phyloP scores from a whole-genome alignment of 345 rosid species.

The Zanthoxylum bungeanum region DNA sequence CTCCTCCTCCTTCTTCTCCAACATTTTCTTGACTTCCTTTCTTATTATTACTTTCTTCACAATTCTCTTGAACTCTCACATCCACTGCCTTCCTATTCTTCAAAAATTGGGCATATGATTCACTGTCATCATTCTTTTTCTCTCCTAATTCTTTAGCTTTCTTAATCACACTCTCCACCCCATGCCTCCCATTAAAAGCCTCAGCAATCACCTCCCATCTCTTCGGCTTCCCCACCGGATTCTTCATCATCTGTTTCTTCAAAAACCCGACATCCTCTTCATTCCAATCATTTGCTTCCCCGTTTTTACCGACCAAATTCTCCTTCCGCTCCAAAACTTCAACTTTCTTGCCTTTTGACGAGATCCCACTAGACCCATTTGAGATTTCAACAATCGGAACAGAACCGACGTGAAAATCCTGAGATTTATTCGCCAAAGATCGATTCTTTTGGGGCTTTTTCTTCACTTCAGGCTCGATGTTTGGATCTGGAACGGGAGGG shows the following conservation, averaged over 20 bases:
- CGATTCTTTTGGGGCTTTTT: slow-evolving; percentile 35
- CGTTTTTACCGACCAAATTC: slow-evolving; percentile 27
- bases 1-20: slow-evolving; percentile 21
- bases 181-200: slow-evolving; percentile 66
- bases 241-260: slow-evolving; percentile 77
- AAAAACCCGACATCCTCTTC: slow-evolving; percentile 63
- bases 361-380: slow-evolving; percentile 13
- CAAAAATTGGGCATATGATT: slow-evolving; percentile 69
- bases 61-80: slow-evolving; percentile 27
- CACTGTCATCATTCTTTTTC: slow-evolving; percentile 56
- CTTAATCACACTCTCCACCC: slow-evolving; percentile 76
- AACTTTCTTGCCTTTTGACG: slow-evolving; percentile 28
- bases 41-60: slow-evolving; percentile 36
- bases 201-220: slow-evolving; percentile 80
- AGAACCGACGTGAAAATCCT: neutral
- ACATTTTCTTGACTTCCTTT: slow-evolving; percentile 11
- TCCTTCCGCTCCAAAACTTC: slow-evolving; percentile 19
- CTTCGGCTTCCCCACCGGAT: slow-evolving; percentile 79
- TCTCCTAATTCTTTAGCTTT: slow-evolving; percentile 73
- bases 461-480: slow-evolving; percentile 42
- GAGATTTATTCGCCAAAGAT: neutral
- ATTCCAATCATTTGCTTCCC: slow-evolving; percentile 58
- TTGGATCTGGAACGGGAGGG: slow-evolving; percentile 33
- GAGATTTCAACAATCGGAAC: neutral
- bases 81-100: slow-evolving; percentile 79